A percentile compares a stretch with the other conserved stretches of the same genome.
Conservation (phyloP, 371 early-diverging fungal genomes). For the Rhizopus stolonifer region DNA sequence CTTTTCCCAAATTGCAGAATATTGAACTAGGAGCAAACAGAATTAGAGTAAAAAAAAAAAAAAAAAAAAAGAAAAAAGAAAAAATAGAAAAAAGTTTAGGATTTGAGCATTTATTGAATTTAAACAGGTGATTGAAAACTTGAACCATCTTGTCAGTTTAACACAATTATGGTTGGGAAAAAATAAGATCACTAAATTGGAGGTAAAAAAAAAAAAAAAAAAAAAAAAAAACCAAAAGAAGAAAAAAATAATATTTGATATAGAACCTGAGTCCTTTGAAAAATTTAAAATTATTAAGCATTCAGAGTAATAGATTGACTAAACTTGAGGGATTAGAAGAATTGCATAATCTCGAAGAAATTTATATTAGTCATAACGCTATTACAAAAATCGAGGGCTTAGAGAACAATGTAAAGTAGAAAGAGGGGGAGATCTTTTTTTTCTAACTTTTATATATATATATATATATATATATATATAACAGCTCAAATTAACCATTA, state of each 20-base stretch:
- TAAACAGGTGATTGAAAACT: conserved; percentile 74
- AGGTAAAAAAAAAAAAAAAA: conserved; percentile 46
- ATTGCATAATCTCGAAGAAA: conserved; percentile 73
- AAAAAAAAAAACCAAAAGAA: not conserved
- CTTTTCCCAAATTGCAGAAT: conserved; percentile 67
- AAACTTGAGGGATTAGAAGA: conserved; percentile 75
- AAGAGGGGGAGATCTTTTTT: not conserved
- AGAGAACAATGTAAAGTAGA: conserved; percentile 61
- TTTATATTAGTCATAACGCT: conserved; percentile 86
- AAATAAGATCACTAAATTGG: conserved; percentile 88
- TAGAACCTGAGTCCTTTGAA: conserved; percentile 42
- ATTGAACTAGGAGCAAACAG: conserved; percentile 95
- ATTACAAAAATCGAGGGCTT: conserved; percentile 77
- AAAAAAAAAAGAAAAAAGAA: no score
- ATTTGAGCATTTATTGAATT: not conserved
- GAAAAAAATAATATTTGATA: not conserved
- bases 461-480: no score
- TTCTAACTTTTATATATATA: no score
- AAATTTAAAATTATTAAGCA: conserved; percentile 78
- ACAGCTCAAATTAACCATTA: conserved; percentile 63
- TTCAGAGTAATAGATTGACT: conserved; percentile 84
- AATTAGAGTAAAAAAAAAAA: conserved; percentile 70
- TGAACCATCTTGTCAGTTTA: conserved; percentile 76
- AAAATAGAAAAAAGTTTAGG: no score
- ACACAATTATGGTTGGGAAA: conserved; percentile 95